A percentile compares a stretch with the other conserved stretches of the same genome.
phyloP scores from a whole-genome alignment of 345 rosid genomes.

The Eucalyptus erythrocorys region DNA sequence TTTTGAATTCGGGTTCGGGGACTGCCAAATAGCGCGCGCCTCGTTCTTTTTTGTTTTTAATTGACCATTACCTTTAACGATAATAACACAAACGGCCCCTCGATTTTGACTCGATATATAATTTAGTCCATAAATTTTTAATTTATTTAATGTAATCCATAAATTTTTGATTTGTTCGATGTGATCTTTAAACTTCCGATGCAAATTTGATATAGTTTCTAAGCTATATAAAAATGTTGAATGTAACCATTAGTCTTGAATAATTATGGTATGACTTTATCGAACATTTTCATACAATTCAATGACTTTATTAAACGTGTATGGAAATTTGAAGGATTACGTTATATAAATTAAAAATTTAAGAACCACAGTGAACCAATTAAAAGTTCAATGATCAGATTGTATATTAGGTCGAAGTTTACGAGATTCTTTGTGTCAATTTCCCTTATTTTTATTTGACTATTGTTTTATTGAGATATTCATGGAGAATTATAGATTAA shows the following conservation, averaged over 20 bases:
- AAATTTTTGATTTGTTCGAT: accelerated
- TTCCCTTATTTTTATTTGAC: background rate
- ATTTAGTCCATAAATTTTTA: accelerated
- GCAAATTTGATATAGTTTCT: too few species aligned
- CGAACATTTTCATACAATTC: accelerated
- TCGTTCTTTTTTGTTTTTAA: too few species aligned
- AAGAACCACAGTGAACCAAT: too few species aligned
- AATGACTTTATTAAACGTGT: accelerated
- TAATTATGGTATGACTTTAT: too few species aligned
- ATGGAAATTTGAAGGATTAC: accelerated
- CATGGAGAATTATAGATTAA: background rate
- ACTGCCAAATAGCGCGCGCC: background rate
- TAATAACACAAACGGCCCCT: accelerated
- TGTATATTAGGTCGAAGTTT: too few species aligned
- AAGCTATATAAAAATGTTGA: too few species aligned
- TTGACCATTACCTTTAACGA: too few species aligned
- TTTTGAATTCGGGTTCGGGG: background rate
- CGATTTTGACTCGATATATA: accelerated
- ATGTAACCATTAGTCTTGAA: too few species aligned
- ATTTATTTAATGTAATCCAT: accelerated
- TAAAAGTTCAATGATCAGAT: too few species aligned
- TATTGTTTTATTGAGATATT: background rate
- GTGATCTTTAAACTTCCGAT: too few species aligned
- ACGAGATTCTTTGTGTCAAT: too few species aligned
- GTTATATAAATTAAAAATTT: too few species aligned